Percentiles rank a stretch among this genome's conserved stretches.
Conservation (phyloP, 1,284 basidiomycete genomes). For the Trichosporon faecale region DNA sequence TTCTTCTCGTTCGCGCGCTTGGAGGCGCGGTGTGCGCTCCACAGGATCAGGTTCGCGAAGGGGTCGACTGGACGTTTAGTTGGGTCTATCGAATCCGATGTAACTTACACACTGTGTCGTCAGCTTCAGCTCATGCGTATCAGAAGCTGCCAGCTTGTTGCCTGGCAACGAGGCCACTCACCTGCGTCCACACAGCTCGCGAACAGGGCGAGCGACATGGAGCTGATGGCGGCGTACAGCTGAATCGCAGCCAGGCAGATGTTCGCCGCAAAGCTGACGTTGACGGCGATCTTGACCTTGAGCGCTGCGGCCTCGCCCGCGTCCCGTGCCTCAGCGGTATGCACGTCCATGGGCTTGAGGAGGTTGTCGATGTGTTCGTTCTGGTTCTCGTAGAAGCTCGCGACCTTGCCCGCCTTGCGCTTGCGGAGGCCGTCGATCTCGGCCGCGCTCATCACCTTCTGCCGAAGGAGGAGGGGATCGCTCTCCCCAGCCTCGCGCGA, state of each 20-base stretch:
- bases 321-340: slow-evolving; percentile 33
- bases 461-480: slow-evolving; percentile 53
- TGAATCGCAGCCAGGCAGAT: slow-evolving; percentile 59
- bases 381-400: slow-evolving; percentile 71
- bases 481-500: slow-evolving; percentile 47
- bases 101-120: slow-evolving; percentile 30
- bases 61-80: slow-evolving; percentile 61
- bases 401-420: slow-evolving; percentile 43
- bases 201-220: slow-evolving; percentile 78
- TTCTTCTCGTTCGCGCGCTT: slow-evolving; percentile 69
- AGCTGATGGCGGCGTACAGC: slow-evolving; percentile 75
- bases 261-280: slow-evolving; percentile 75
- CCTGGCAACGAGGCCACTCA: slow-evolving; percentile 18
- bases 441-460: slow-evolving; percentile 48
- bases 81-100: not conserved
- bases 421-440: slow-evolving; percentile 42
- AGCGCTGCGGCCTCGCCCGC: slow-evolving; percentile 33
- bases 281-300: slow-evolving; percentile 83
- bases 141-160: too few species aligned
- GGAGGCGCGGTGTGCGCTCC: slow-evolving; percentile 75
- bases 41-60: slow-evolving; percentile 81
- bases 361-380: slow-evolving; percentile 81
- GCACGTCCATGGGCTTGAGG: slow-evolving; percentile 81
- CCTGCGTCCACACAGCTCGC: slow-evolving; percentile 82
- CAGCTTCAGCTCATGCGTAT: not conserved